Evolutionary conservation across 192 early-diverging fungal species (phyloP), one percentile per base, ranked within the genome.

Genomic region (Backusella tarrabulga): DNA sequence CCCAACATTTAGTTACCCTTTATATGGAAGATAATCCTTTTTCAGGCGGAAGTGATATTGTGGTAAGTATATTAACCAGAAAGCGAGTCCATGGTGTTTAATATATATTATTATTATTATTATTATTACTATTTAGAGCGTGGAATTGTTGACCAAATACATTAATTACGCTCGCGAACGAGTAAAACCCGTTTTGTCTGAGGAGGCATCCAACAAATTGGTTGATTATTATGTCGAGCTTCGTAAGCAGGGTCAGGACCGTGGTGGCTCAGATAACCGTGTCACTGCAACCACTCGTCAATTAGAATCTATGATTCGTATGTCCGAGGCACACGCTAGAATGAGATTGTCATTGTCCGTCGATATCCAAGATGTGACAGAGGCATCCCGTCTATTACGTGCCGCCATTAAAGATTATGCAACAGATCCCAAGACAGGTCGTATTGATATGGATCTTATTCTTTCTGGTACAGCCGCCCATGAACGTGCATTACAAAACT

Each of bases 251-350:
- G 97, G 96, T 0, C 86, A 81, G 75, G 85, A 82, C 76, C 86
- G 68, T 17, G 76, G 84, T 35, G 78, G 81, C 15, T 75, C 80
- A 23, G 82, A 77, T 40, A 89, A 89, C 36, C 87, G 91, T 19
- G 88, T 95, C n/a, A 95, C 96, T 0, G 96, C 96, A 2, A 99
- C 97, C 0, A 97, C 97, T 3, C 88, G 97, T 66, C 96, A 98
- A 82, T 88, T 98, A 9, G 98, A 98, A 87, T 96, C 95, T 6
- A 98, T 99, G 96, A 97, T 98, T 82, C 93, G 97, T 67, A 87
- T 99, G 81, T 78, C 95, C 15, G 97, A 99, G 78, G 97, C 96
- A 2, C 93, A 96, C 72, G 97, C 97, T 71, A 90, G 91, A 67
- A 92, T 98, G 94, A 85, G 97, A 34, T 80, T 99, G 9, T 92